Base-by-base conservation (phyloP, 192 early-diverging fungal species). In the Coemansia guatemalensis region DNA sequence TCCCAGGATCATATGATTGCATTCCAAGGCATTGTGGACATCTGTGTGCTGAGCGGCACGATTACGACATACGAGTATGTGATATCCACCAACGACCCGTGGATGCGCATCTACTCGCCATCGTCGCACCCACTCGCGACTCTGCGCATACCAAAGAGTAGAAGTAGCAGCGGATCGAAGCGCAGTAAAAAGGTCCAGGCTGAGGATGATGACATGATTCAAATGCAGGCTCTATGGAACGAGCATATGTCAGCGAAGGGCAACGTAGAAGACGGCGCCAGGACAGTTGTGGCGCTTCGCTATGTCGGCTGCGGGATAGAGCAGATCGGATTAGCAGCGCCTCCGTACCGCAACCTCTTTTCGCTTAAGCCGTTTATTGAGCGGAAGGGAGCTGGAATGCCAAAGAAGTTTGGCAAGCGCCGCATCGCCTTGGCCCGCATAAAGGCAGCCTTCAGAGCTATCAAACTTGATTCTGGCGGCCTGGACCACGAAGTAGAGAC, bases 21-120 rank as follows among this genome's bases (percentile, higher is more conserved):
- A 32, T 73, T 82, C 30, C 74, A 77, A 41, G 79, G 79, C 1
- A 71, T 77, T 30, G 55, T 67, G 21, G 74, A 82, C 27, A 32
- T 82, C 2, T 76, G 73, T 27, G 68, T 77, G 21, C 29, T 82
- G 35, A 44, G 29, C 20, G 79, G 79, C 6, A 22, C 64, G 0
- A 61, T 62, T 18, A 64, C 69, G 8, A 60, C 63, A 23, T 76
- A 73, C 35, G 74, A 70, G 49, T 66, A 82, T 25, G 30, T 24
- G 11, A 23, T 62, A 25, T 5, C 35, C 32, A 41, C 53, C 3
- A 56, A 44, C 2, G 48, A 49, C 6, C 48, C 33, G 23, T 82
- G 79, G 79, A 48, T n/a, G 41, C 74, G 79, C 3, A 58, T 74
- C n/a, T 82, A 71, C 55, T 82, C 79, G 58, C 79, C 79, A 30